Conservation (phyloP, 371 early-diverging fungal genomes). For the Mortierella sp. region DNA sequence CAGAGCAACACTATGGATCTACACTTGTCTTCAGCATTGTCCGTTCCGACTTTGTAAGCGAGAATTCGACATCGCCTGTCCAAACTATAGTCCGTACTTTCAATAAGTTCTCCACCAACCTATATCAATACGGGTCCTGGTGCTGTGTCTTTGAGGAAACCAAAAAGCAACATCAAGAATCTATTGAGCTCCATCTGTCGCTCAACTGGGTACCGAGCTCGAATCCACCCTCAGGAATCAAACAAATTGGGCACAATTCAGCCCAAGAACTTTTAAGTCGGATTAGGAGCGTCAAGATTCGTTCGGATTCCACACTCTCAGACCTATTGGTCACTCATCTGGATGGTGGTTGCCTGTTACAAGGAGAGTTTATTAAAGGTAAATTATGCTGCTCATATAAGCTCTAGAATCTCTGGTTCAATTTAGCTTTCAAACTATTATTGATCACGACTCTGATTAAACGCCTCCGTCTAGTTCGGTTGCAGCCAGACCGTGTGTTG, state of each 20-base stretch:
- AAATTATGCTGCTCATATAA: neutral
- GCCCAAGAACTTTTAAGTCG: conserved; percentile 20
- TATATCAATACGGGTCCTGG: conserved; percentile 30
- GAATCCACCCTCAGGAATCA: neutral
- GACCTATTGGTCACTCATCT: conserved; percentile 21
- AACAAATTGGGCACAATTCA: neutral
- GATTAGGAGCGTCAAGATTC: conserved; percentile 27
- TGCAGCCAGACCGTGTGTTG: conserved; percentile 27
- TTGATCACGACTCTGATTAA: too few species aligned
- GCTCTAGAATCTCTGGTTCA: too few species aligned
- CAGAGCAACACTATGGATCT: conserved; percentile 24
- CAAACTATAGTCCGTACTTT: conserved; percentile 21
- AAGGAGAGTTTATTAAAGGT: conserved; percentile 30
- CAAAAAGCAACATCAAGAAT: conserved; percentile 3
- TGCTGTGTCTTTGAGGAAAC: conserved; percentile 36
- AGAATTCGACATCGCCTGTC: neutral
- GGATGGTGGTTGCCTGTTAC: conserved; percentile 23
- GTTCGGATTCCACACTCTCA: conserved; percentile 42
- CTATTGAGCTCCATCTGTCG: conserved; percentile 25
- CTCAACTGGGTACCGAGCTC: conserved; percentile 18
- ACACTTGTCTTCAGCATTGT: conserved; percentile 28
- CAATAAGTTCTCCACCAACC: conserved; percentile 11
- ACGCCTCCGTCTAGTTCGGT: conserved; percentile 17
- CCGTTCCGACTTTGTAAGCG: conserved; percentile 9
- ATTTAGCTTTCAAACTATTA: neutral